Evolutionary conservation across 805 yeast species (phyloP), one percentile per base, ranked within the genome.

Genomic region (Metschnikowia anglica): DNA sequence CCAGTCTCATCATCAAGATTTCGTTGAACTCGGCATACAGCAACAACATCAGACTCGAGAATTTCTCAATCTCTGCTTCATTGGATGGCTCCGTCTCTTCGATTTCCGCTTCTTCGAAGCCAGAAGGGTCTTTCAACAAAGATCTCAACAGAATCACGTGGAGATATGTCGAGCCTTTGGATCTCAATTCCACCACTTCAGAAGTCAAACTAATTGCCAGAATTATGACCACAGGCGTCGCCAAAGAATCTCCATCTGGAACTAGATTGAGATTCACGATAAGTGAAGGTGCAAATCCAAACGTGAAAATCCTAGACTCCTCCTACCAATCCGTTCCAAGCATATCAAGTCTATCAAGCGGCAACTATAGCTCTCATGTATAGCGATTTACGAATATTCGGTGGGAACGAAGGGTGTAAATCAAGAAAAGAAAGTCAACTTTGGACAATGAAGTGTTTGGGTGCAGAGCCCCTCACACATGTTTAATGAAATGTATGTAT

Each of bases 71-170:
- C 5, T 73, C 83, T 6, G 87, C 81, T 4, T 74, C 85, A 2
- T 69, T 84, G 40, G 61, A 58, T 33, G 68, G 73, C 13, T 85
- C 83, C 27, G 83, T 85, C 9, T 74, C 79, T 13, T 75, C 84
- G 3, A 68, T 81, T 1, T 73, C 83, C 16, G 97, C 97, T 0
- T 81, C 89, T 48, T 85, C 96, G 3, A 88, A 86, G 60, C 99
- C 99, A 4, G 82, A 85, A 43, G 98, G 97, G 44, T 79, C 95
- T 1, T 91, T 89, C 72, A 88, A 84, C 64, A 84, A 80, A 57
- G 97, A 89, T 39, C 82, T 80, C 58, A 83, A 80, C 53, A 79
- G 97, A 64, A 83, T 93, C 44, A 83, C 93, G 0, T 90, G 97
- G 97, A 79, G 85, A 59, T 80, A 81, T 53, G 48, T 54, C 21